A percentile compares a stretch with the other conserved stretches of the same genome.
phyloP scores from a whole-genome alignment of 2,329 filamentous ascomycete genomes.

The Alternaria sp. region DNA sequence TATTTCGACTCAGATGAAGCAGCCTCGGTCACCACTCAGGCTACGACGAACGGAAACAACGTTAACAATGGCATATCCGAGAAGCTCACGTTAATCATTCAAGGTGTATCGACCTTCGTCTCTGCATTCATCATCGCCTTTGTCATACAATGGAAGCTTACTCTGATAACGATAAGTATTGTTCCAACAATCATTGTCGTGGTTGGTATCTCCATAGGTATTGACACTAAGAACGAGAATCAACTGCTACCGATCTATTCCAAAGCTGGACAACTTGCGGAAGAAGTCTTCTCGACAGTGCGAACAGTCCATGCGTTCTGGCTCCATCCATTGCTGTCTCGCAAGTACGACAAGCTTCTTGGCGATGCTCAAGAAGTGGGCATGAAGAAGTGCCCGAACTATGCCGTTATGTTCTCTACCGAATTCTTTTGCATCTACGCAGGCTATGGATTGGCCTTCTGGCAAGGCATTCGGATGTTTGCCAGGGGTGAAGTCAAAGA shows the following conservation, averaged over 20 bases:
- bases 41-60: constrained; percentile 92
- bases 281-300: constrained; percentile 62
- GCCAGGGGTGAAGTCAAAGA: constrained; percentile 59
- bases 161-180: constrained; percentile 71
- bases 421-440: constrained; percentile 56
- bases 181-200: constrained; percentile 56
- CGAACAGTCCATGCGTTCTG: constrained; percentile 60
- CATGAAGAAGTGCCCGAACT: constrained; percentile 56
- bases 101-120: constrained; percentile 64
- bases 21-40: constrained; percentile 92
- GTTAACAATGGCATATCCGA: constrained; percentile 84
- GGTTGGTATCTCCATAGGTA: constrained; percentile 40
- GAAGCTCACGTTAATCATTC: constrained; percentile 56
- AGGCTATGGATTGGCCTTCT: constrained; percentile 60
- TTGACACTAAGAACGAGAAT: constrained; percentile 50
- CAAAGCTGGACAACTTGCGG: constrained; percentile 57
- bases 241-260: constrained; percentile 54
- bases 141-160: constrained; percentile 90
- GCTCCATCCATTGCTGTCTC: constrained; percentile 54
- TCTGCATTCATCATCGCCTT: constrained; percentile 93
- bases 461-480: constrained; percentile 66
- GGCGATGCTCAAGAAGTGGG: constrained; percentile 55
- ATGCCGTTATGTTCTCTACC: constrained; percentile 54
- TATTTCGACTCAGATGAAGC: constrained; percentile 82
- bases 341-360: constrained; percentile 56